phyloP scores from a whole-genome alignment of 2,329 filamentous ascomycete species.

The Neofusicoccum umdonicola region DNA sequence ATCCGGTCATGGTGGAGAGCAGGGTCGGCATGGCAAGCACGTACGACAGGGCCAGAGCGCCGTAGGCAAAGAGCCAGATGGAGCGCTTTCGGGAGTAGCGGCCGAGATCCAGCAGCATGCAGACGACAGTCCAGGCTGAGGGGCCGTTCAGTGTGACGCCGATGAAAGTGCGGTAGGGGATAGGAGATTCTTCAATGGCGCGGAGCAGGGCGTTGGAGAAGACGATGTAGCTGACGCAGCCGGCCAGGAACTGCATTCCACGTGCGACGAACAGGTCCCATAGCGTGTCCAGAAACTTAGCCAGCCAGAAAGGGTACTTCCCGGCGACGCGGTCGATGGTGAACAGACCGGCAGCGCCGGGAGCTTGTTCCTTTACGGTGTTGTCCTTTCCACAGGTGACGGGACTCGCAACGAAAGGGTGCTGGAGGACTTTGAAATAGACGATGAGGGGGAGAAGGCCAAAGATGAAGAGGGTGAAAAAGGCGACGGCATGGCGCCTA shows the following conservation, averaged over 20 bases:
- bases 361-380: background rate
- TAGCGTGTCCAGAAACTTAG: slow-evolving; percentile 35
- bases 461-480: background rate
- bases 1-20: slow-evolving; percentile 38
- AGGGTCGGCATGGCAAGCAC: slow-evolving; percentile 33
- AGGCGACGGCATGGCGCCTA: background rate
- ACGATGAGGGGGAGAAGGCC: background rate
- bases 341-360: slow-evolving; percentile 24
- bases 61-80: slow-evolving; percentile 31
- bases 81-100: slow-evolving; percentile 25
- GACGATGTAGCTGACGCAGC: slow-evolving; percentile 30
- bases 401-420: background rate
- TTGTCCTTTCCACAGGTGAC: background rate
- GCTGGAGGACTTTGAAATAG: background rate
- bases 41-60: slow-evolving; percentile 30
- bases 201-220: slow-evolving; percentile 35
- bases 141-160: slow-evolving; percentile 31
- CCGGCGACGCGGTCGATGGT: slow-evolving; percentile 29
- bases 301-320: slow-evolving; percentile 29
- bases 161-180: slow-evolving; percentile 35
- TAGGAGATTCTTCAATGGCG: slow-evolving; percentile 33
- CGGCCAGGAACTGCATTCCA: slow-evolving; percentile 32
- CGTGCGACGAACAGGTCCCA: slow-evolving; percentile 36
- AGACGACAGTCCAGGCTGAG: slow-evolving; percentile 25
- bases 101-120: slow-evolving; percentile 28